Conservation (phyloP, 495 filamentous ascomycete genomes). For the Neurospora sp. region DNA sequence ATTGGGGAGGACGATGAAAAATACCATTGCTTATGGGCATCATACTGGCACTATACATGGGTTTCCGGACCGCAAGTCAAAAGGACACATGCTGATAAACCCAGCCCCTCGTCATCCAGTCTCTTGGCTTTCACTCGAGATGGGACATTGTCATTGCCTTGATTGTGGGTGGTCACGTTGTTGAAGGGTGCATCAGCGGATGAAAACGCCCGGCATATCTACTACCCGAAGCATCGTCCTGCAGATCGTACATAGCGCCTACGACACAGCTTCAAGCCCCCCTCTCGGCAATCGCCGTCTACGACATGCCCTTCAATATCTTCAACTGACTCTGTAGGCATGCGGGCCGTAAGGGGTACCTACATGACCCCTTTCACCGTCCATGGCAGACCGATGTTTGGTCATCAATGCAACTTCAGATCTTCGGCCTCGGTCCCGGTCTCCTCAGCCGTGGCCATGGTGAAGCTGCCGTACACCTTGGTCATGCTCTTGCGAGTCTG, state of each 20-base stretch:
- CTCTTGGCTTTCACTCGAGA: neutral
- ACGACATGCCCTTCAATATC: neutral
- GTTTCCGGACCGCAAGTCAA: neutral
- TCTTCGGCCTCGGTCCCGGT: slow-evolving; percentile 3
- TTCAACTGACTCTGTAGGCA: neutral
- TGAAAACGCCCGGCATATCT: slow-evolving; percentile 9
- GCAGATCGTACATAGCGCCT: neutral
- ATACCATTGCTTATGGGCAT: neutral
- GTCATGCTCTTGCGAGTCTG: neutral
- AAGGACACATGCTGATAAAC: neutral
- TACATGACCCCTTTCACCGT: slow-evolving; percentile 1
- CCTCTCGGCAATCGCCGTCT: slow-evolving; percentile 3
- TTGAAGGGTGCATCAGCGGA: slow-evolving; percentile 4
- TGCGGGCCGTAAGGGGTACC: slow-evolving; percentile 1
- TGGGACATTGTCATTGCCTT: neutral
- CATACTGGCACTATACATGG: neutral
- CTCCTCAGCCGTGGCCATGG: neutral
- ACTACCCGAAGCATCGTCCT: neutral
- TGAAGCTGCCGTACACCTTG: neutral
- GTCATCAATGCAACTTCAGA: slow-evolving; percentile 10
- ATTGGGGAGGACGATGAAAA: neutral
- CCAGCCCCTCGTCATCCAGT: neutral
- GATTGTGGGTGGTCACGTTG: neutral
- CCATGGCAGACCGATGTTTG: slow-evolving; percentile 1
- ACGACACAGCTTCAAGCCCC: slow-evolving; percentile 1